These are phyloP conservation scores for Geotrichum ghanense DNA, from an alignment of 805 yeast species.

Conservation along the genomic window DNA sequence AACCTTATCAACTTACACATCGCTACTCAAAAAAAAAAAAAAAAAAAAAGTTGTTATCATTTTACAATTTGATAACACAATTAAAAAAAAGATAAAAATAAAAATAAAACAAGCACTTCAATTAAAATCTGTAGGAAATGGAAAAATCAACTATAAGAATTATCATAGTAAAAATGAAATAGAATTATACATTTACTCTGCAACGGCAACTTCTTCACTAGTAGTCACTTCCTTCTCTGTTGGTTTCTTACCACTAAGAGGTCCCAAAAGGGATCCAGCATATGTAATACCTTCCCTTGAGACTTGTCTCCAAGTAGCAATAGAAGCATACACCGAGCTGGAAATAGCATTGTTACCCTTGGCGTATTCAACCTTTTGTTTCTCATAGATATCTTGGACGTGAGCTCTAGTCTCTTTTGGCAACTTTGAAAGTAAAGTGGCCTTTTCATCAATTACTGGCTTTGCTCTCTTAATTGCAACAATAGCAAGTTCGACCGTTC, in stretches of 20 bases:
- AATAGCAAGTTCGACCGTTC: slow-evolving; percentile 37
- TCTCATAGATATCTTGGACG: slow-evolving; percentile 11
- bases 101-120: too few species aligned
- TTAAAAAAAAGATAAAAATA: too few species aligned
- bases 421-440: slow-evolving; percentile 8
- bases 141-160: too few species aligned
- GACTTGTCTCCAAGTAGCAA: slow-evolving; percentile 9
- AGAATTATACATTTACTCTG: too few species aligned
- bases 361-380: slow-evolving; percentile 7
- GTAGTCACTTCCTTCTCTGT: not conserved
- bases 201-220: too few species aligned
- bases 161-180: too few species aligned
- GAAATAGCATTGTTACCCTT: slow-evolving; percentile 6
- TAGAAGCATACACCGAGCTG: slow-evolving; percentile 9
- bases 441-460: slow-evolving; percentile 15
- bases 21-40: too few species aligned
- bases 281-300: slow-evolving; percentile 36
- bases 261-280: slow-evolving; percentile 52
- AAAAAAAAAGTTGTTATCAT: too few species aligned
- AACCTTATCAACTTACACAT: too few species aligned
- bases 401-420: slow-evolving; percentile 13
- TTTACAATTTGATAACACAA: too few species aligned
- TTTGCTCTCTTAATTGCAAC: slow-evolving; percentile 18
- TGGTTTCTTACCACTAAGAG: not conserved
- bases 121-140: too few species aligned